Percentiles rank a stretch among this genome's conserved stretches.
These are phyloP conservation scores for Kwoniella botswanensis DNA, from an alignment of 768 basidiomycete species.

Conservation along the genomic window DNA sequence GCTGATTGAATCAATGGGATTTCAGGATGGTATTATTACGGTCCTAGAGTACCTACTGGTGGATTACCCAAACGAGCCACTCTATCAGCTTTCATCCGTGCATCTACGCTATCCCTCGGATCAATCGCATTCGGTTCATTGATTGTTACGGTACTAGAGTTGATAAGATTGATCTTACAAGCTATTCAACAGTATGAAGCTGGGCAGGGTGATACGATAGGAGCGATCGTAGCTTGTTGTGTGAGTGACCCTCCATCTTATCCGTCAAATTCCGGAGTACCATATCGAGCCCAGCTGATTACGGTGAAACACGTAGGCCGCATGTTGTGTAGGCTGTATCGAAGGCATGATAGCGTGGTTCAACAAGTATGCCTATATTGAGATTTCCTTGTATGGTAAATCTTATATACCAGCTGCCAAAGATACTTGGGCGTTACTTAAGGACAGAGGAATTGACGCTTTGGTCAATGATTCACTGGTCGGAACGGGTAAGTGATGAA, in stretches of 20 bases:
- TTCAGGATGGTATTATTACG: constrained; percentile 78
- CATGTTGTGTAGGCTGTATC: constrained; percentile 76
- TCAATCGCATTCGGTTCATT: constrained; percentile 84
- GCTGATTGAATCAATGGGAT: background rate
- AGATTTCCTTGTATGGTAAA: constrained; percentile 74
- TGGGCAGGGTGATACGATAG: constrained; percentile 61
- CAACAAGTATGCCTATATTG: constrained; percentile 64
- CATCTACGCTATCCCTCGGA: constrained; percentile 77
- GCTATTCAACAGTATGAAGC: constrained; percentile 53
- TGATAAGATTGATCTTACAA: constrained; percentile 68
- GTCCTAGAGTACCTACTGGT: constrained; percentile 68
- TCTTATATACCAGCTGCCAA: constrained; percentile 78
- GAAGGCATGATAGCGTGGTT: constrained; percentile 75
- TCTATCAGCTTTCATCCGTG: constrained; percentile 71
- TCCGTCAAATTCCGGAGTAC: too few relatives aligned
- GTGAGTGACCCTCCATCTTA: constrained; percentile 23
- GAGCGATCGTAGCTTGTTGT: constrained; percentile 75
- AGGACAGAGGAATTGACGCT: constrained; percentile 77
- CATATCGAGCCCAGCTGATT: too few relatives aligned
- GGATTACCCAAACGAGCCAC: constrained; percentile 71
- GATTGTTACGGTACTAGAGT: constrained; percentile 78
- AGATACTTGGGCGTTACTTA: constrained; percentile 79
- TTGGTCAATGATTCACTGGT: constrained; percentile 82
- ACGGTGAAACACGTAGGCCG: constrained; percentile 59
- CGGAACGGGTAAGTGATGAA: constrained; percentile 68